A percentile compares a stretch with the other conserved stretches of the same genome.
phyloP scores from a whole-genome alignment of 306 rosid species.

The Lotus japonicus region DNA sequence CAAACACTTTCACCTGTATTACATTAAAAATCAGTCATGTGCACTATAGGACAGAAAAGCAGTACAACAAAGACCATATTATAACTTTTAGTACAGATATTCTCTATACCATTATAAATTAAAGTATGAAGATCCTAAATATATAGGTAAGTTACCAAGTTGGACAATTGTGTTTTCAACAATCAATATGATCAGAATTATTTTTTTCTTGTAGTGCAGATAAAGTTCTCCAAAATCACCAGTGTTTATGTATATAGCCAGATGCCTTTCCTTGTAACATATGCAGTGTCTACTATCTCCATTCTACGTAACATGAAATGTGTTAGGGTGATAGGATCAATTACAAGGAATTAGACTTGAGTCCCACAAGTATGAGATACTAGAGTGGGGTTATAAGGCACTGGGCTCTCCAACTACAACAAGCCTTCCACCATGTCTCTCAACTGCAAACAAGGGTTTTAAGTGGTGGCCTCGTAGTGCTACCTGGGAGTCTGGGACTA shows the following conservation, averaged over 20 bases:
- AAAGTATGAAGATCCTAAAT: not conserved
- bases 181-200: not conserved
- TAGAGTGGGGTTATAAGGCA: too few relatives aligned
- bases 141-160: not conserved
- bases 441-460: too few relatives aligned
- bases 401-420: too few relatives aligned
- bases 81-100: not conserved
- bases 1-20: constrained; percentile 81
- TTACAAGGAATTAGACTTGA: too few relatives aligned
- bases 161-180: not conserved
- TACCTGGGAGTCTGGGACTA: too few relatives aligned
- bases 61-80: not conserved
- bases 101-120: not conserved
- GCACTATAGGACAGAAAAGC: not conserved
- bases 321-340: too few relatives aligned
- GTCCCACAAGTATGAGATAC: too few relatives aligned
- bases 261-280: not conserved
- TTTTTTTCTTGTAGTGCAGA: not conserved
- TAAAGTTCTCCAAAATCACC: not conserved
- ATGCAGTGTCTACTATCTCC: not conserved
- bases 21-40: constrained; percentile 4
- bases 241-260: not conserved
- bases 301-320: not conserved
- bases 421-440: too few relatives aligned
- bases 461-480: too few relatives aligned